Conservation (phyloP, 2,329 filamentous ascomycete species). For the Fusarium pilosicola region DNA sequence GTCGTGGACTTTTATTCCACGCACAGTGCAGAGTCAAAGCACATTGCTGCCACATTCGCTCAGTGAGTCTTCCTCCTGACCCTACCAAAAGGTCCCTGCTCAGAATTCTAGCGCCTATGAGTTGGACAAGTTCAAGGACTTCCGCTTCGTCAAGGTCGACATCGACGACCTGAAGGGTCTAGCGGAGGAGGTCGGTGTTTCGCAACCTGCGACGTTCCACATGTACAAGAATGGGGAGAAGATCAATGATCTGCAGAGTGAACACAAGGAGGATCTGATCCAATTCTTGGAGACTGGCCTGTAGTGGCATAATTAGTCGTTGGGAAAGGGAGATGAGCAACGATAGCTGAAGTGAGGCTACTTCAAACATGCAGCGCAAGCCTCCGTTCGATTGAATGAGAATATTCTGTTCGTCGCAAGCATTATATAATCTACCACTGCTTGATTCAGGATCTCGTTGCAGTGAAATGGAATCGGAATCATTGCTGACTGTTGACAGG, state of each 20-base stretch:
- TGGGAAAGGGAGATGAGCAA: rapidly evolving
- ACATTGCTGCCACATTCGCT: conserved; percentile 24
- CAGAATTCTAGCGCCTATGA: conserved; percentile 5
- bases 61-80: not conserved
- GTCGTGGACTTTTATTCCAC: conserved; percentile 32
- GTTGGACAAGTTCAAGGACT: conserved; percentile 32
- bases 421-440: rapidly evolving
- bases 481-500: rapidly evolving
- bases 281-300: conserved; percentile 22
- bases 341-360: not conserved
- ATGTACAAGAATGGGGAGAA: conserved; percentile 26
- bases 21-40: conserved; percentile 15
- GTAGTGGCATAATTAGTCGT: rapidly evolving
- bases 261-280: conserved; percentile 9
- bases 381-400: rapidly evolving
- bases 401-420: rapidly evolving
- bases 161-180: conserved; percentile 23
- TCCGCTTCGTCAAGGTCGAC: conserved; percentile 30
- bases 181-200: conserved; percentile 11
- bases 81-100: rapidly evolving
- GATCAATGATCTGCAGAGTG: conserved; percentile 20
- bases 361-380: rapidly evolving
- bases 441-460: rapidly evolving
- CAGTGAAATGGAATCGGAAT: not conserved
- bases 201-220: conserved; percentile 14